Evolutionary conservation across 768 basidiomycete genomes (phyloP).

Genomic region (Chalciporus pseudorubinellus): DNA sequence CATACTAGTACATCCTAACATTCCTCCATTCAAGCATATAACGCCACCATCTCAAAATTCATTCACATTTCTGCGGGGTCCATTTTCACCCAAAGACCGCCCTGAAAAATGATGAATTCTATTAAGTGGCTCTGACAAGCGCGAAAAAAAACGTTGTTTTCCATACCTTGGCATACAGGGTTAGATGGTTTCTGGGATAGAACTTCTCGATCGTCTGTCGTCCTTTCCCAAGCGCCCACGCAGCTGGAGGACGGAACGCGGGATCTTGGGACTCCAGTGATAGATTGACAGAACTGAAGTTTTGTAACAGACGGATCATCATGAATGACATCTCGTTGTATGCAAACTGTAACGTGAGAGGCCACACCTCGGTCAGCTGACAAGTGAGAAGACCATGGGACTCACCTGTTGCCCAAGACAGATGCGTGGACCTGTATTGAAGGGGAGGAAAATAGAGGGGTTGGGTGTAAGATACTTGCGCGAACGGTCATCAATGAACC

Average conservation of each 20-base stretch:
- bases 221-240: slow-evolving; percentile 27
- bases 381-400: slow-evolving; percentile 4
- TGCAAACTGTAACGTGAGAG: slow-evolving; percentile 28
- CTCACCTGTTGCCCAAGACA: slow-evolving; percentile 38
- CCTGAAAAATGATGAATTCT: slow-evolving; percentile 23
- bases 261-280: slow-evolving; percentile 30
- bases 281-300: slow-evolving; percentile 24
- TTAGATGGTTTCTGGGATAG: slow-evolving; percentile 29
- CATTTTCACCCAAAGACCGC: slow-evolving; percentile 49
- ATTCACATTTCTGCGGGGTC: slow-evolving; percentile 22
- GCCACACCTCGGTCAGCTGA: slow-evolving; percentile 3
- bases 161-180: slow-evolving; percentile 38
- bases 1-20: too few relatives aligned
- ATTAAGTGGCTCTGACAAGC: too few relatives aligned
- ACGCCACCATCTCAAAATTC: too few relatives aligned
- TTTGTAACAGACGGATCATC: slow-evolving; percentile 30
- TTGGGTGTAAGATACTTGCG: slow-evolving; percentile 36
- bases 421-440: slow-evolving; percentile 41
- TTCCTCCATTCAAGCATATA: background rate
- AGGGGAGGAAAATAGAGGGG: slow-evolving; percentile 42
- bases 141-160: background rate
- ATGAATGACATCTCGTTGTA: slow-evolving; percentile 36
- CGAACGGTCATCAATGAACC: slow-evolving; percentile 39
- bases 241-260: slow-evolving; percentile 22
- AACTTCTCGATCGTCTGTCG: slow-evolving; percentile 27